phyloP scores from a whole-genome alignment of 148 eudicot genomes.

The Silene uniflora region DNA sequence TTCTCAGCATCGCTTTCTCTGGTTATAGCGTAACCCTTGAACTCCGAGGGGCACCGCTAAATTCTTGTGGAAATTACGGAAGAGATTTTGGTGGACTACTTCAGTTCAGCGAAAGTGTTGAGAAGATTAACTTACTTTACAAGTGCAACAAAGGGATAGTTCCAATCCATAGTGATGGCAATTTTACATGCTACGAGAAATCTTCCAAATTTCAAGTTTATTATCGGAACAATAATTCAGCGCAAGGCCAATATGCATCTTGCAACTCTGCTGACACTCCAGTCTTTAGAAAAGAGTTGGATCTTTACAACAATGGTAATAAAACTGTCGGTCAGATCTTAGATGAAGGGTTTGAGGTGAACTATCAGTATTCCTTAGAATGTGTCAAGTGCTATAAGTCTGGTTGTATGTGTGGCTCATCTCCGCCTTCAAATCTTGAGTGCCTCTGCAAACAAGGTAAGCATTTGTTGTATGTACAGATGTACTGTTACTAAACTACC shows the following conservation, averaged over 20 bases:
- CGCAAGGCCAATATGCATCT: background rate
- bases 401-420: conserved; percentile 20
- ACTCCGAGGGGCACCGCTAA: background rate
- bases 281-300: background rate
- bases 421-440: background rate
- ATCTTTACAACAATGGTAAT: background rate
- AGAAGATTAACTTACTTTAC: background rate
- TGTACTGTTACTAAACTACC: too few relatives aligned
- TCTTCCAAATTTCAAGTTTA: background rate
- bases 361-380: background rate
- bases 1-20: background rate
- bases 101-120: background rate
- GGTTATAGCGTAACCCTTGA: background rate
- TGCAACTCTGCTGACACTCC: background rate
- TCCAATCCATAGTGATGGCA: background rate
- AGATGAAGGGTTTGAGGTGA: conserved; percentile 14
- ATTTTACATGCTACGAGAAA: background rate
- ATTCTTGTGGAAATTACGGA: background rate
- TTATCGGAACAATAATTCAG: background rate
- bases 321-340: background rate
- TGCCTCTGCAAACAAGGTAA: conserved; percentile 9
- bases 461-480: background rate
- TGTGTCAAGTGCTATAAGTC: conserved; percentile 7
- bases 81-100: background rate
- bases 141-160: background rate